Percentiles rank a stretch among this genome's conserved stretches.
Evolutionary conservation across 192 early-diverging fungal genomes (phyloP).

Genomic region (Glomus cerebriforme): DNA sequence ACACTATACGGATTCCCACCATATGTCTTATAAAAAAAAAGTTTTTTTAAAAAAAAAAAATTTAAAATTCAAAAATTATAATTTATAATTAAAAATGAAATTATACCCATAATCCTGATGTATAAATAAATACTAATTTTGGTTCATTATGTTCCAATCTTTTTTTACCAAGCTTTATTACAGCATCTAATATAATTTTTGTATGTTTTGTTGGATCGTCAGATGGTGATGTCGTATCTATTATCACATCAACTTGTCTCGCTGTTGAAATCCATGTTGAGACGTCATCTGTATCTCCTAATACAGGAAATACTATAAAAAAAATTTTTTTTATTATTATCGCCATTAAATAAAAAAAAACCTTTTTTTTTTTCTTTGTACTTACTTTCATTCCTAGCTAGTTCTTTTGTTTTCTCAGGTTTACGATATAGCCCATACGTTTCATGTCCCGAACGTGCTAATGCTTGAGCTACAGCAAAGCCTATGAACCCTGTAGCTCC

Average conservation of each 20-base stretch:
- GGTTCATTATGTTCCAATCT: conserved; percentile 15
- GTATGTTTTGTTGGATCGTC: neutral
- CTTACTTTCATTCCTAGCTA: conserved; percentile 36
- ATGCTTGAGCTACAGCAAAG: conserved; percentile 35
- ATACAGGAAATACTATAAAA: conserved; percentile 26
- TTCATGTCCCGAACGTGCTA: conserved; percentile 40
- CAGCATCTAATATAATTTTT: conserved; percentile 33
- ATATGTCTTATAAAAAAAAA: conserved; percentile 3
- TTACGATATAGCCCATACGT: conserved; percentile 43
- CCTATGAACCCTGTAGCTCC: conserved; percentile 47
- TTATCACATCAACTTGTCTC: conserved; percentile 35
- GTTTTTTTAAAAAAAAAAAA: neutral
- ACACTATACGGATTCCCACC: neutral
- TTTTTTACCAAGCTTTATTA: conserved; percentile 35
- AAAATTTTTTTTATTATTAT: neutral
- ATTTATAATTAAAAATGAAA: neutral
- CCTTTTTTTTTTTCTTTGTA: neutral
- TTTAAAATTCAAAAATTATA: neutral
- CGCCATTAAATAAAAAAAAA: neutral
- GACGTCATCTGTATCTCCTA: conserved; percentile 23
- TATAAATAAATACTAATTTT: conserved; percentile 38
- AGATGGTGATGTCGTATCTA: conserved; percentile 35
- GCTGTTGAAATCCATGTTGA: conserved; percentile 26
- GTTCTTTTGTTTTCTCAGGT: conserved; percentile 17
- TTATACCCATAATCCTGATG: conserved; percentile 41